Percentiles rank a stretch among this genome's conserved stretches.
Evolutionary conservation across 2,329 filamentous ascomycete genomes (phyloP).

Genomic region (Beauveria brongniartii): DNA sequence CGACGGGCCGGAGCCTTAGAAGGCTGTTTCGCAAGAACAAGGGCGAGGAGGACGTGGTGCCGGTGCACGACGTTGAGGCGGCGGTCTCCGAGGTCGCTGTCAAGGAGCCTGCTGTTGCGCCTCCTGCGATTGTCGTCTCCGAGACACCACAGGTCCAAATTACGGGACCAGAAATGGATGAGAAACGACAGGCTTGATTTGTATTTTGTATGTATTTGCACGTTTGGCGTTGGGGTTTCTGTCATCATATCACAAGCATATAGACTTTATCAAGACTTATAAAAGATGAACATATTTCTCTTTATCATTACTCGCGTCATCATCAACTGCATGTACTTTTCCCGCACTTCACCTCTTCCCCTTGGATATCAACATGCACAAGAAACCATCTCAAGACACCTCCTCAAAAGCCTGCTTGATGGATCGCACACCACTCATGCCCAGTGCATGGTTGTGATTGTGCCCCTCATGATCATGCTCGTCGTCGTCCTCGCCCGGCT

Average conservation of each 20-base stretch:
- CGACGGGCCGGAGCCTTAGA: background rate
- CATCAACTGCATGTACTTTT: background rate
- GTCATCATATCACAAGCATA: background rate
- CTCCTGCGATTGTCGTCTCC: conserved; percentile 6
- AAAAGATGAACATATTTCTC: too few relatives aligned
- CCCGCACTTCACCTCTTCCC: background rate
- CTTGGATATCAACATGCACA: background rate
- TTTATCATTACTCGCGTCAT: background rate
- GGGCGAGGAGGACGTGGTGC: background rate
- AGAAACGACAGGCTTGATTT: background rate
- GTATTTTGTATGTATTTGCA: conserved; percentile 9
- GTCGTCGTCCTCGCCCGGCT: conserved; percentile 37
- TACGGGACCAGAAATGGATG: background rate
- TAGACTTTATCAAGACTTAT: background rate
- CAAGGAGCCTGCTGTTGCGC: background rate
- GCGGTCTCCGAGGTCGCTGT: background rate
- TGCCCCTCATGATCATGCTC: conserved; percentile 23
- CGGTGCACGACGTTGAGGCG: background rate
- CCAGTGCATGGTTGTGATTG: conserved; percentile 7
- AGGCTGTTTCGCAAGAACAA: conserved; percentile 3
- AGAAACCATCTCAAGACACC: background rate
- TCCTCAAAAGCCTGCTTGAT: conserved; percentile 8
- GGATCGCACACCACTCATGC: background rate
- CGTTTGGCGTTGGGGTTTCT: background rate
- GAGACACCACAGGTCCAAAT: conserved; percentile 5